Percentiles rank a stretch among this genome's conserved stretches.
These are phyloP conservation scores for Arabidopsis hybrid DNA, from an alignment of 441 rosid species.

Conservation along the genomic window DNA sequence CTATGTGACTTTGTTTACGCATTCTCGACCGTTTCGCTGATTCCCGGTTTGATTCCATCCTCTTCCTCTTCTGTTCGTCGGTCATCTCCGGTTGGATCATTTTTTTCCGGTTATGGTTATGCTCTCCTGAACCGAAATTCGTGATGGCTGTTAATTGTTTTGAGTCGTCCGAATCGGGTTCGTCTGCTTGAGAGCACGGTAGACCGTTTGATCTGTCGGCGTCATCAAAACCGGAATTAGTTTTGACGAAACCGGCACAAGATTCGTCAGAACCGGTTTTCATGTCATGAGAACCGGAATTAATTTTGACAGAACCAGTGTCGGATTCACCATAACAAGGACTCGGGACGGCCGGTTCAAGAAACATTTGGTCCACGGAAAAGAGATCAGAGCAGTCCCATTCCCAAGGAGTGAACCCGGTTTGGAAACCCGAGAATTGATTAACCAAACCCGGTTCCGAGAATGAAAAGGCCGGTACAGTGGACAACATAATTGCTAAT, in stretches of 20 bases:
- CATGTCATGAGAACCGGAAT: slow-evolving; percentile 53
- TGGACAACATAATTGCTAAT: slow-evolving; percentile 55
- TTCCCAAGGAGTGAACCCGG: slow-evolving; percentile 71
- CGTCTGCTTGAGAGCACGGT: slow-evolving; percentile 8
- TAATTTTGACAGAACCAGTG: slow-evolving; percentile 46
- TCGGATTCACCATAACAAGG: slow-evolving; percentile 47
- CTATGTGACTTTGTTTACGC: slow-evolving; percentile 74
- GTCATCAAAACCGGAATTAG: slow-evolving; percentile 52
- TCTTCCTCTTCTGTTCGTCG: slow-evolving; percentile 64
- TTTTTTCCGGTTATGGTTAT: slow-evolving; percentile 30
- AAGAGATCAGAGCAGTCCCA: slow-evolving; percentile 59
- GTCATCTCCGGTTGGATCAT: slow-evolving; percentile 36
- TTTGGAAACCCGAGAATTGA: slow-evolving; percentile 53
- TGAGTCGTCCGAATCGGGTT: slow-evolving; percentile 41
- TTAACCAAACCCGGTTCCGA: slow-evolving; percentile 48
- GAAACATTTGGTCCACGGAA: slow-evolving; percentile 29
- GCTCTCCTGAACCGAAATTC: slow-evolving; percentile 46
- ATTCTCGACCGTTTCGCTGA: slow-evolving; percentile 80
- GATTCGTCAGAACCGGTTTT: slow-evolving; percentile 45
- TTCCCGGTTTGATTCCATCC: slow-evolving; percentile 81
- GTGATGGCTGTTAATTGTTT: slow-evolving; percentile 35
- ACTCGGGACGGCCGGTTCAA: slow-evolving; percentile 47
- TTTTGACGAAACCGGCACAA: slow-evolving; percentile 47
- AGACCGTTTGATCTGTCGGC: background rate
- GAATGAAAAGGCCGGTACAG: slow-evolving; percentile 52